Evolutionary conservation across 2,329 filamentous ascomycete genomes (phyloP).

Genomic region (Corniculantispora saksenae): DNA sequence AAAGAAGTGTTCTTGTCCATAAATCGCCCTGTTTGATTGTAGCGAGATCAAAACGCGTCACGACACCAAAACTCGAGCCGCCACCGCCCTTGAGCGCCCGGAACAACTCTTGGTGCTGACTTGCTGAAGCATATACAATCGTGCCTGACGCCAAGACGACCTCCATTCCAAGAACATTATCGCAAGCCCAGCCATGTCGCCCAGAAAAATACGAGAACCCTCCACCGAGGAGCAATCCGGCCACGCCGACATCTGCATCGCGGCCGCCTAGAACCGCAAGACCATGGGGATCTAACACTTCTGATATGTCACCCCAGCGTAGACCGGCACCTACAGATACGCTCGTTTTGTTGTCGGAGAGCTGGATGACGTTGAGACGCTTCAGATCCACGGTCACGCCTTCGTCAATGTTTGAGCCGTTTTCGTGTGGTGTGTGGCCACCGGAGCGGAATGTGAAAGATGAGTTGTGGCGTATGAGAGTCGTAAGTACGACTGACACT

Average conservation of each 20-base stretch:
- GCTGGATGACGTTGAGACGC: constrained; percentile 37
- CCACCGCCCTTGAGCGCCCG: constrained; percentile 44
- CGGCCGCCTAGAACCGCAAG: constrained; percentile 21
- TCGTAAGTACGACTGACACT: constrained; percentile 23
- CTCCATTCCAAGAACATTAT: constrained; percentile 46
- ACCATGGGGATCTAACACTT: constrained; percentile 37
- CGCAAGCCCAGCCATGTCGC: constrained; percentile 30
- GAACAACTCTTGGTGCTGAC: constrained; percentile 42
- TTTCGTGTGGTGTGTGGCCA: constrained; percentile 51
- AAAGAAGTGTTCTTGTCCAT: constrained; percentile 30
- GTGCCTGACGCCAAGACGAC: constrained; percentile 49
- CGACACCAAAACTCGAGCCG: constrained; percentile 43
- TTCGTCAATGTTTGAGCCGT: constrained; percentile 41
- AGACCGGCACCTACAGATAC: constrained; percentile 45
- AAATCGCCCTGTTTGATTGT: constrained; percentile 31
- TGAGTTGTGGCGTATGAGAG: constrained; percentile 18
- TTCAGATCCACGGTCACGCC: constrained; percentile 48
- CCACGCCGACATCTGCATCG: constrained; percentile 21
- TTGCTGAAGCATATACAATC: constrained; percentile 42
- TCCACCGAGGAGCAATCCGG: constrained; percentile 22
- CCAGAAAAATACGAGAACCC: constrained; percentile 52
- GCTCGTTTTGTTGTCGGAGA: constrained; percentile 34
- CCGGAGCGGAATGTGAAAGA: constrained; percentile 52
- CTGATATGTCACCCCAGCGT: constrained; percentile 46
- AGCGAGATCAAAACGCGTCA: constrained; percentile 33